Conservation (phyloP, 495 filamentous ascomycete genomes). For the Aspergillus ellipticus region DNA sequence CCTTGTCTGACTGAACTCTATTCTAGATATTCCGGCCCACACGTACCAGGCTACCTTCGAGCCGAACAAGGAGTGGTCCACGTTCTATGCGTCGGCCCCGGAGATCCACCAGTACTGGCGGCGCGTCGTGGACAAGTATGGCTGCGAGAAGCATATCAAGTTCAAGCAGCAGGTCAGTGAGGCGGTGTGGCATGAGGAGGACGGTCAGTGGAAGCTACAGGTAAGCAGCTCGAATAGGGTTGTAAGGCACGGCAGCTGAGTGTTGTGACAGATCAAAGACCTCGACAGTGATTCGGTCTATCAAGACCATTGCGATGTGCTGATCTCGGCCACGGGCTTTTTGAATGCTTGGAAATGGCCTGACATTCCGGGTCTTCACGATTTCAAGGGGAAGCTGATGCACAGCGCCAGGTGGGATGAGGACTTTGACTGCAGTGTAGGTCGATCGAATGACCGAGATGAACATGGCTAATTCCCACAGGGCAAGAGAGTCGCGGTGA, state of each 20-base stretch:
- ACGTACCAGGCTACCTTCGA: constrained; percentile 52
- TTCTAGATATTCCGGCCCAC: constrained; percentile 39
- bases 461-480: constrained; percentile 20
- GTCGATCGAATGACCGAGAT: constrained; percentile 11
- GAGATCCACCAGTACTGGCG: constrained; percentile 61
- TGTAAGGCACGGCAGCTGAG: not conserved
- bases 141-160: constrained; percentile 36
- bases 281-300: constrained; percentile 30
- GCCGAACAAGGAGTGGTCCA: constrained; percentile 55
- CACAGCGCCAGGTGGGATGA: constrained; percentile 55
- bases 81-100: constrained; percentile 51
- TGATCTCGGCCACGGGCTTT: constrained; percentile 54
- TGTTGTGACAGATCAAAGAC: constrained; percentile 35
- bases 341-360: constrained; percentile 59
- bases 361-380: constrained; percentile 47
- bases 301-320: constrained; percentile 48
- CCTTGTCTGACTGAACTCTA: not conserved
- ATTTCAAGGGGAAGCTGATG: constrained; percentile 51
- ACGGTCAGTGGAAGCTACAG: constrained; percentile 46
- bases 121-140: constrained; percentile 40
- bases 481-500: constrained; percentile 49
- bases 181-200: constrained; percentile 38
- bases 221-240: constrained; percentile 11
- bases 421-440: constrained; percentile 28
- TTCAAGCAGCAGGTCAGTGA: constrained; percentile 33